These are phyloP conservation scores for Vitis cinerea DNA, from an alignment of 164 flowering plant species.

Conservation along the genomic window DNA sequence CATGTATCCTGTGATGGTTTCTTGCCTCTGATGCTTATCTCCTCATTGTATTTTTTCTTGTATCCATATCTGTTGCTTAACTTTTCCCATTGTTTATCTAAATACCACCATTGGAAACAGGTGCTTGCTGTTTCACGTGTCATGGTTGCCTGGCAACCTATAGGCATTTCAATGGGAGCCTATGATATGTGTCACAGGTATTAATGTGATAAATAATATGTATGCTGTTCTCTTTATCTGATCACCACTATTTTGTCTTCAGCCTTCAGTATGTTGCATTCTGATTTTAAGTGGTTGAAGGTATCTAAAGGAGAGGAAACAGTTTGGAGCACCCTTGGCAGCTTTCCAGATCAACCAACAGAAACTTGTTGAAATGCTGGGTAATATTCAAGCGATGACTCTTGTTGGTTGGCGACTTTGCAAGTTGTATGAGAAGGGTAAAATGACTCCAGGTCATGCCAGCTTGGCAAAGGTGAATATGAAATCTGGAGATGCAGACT, in stretches of 20 bases:
- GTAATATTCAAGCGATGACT: slow-evolving; percentile 86
- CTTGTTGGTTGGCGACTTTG: slow-evolving; percentile 97
- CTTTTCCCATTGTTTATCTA: not conserved
- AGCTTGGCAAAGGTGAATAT: slow-evolving; percentile 85
- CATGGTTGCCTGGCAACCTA: slow-evolving; percentile 99
- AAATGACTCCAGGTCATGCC: slow-evolving; percentile 95
- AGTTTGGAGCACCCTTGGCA: slow-evolving; percentile 94
- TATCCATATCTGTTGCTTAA: not conserved
- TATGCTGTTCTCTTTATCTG: not conserved
- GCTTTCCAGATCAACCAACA: slow-evolving; percentile 92
- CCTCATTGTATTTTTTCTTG: not conserved
- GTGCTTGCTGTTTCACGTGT: slow-evolving; percentile 97
- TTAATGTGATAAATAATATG: not conserved
- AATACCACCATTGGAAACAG: slow-evolving; percentile 29
- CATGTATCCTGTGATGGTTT: not conserved
- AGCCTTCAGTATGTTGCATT: not conserved
- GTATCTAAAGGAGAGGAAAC: slow-evolving; percentile 92
- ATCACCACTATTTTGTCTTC: not conserved
- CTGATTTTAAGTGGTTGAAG: slow-evolving; percentile 24
- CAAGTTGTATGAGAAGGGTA: slow-evolving; percentile 81
- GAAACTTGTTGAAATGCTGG: slow-evolving; percentile 89
- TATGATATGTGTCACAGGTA: slow-evolving; percentile 98
- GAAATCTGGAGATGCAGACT: too few relatives aligned
- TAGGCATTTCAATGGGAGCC: slow-evolving; percentile 93
- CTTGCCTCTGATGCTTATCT: not conserved